Evolutionary conservation across 257 asterid genomes (phyloP), one percentile per base, ranked within the genome.

Genomic region (Plantago elongata): DNA sequence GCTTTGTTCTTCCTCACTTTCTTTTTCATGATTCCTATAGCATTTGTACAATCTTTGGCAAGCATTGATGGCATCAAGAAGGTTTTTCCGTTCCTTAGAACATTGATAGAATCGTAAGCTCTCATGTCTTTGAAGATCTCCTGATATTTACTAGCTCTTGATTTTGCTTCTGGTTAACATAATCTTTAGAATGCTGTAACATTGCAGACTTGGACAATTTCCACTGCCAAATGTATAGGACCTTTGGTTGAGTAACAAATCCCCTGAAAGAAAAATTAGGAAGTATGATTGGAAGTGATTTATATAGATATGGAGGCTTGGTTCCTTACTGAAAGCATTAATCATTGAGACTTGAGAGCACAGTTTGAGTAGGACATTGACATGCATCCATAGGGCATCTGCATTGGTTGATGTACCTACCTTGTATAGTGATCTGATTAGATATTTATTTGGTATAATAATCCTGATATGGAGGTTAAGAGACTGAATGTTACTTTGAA

Each of bases 11-110:
- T 80, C 44, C 93, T 90, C 61, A 85, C 91, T 8, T 90, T 87
- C 84, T 87, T 85, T 67, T 90, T 83, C 71, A 87, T 90, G 89
- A 83, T 90, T 60, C 97, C 97, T 11, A 90, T 87, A 50, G 93
- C 96, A 44, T 69, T 90, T 37, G 97, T 87, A 27, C 97, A 90
- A 63, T 82, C 96, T 44, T 46, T 90, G 67, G 96, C 96, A 18
- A 90, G 83, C 73, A 74, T 90, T 40, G 93, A 90, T 29, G 96
- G 90, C 64, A 85, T 90, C 46, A 70, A 64, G 62, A 81, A 74
- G 64, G 93, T 77, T 69, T 51, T 82, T 50, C 91, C 86, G n/a
- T 87, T 90, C 84, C 74, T 90, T 63, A 77, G 67, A 77, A 82
- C 93, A 37, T 3, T 80, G 43, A 69, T 87, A 11, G 75, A 72